phyloP scores from a whole-genome alignment of 139 green algal species.

The Tetraselmis chui region DNA sequence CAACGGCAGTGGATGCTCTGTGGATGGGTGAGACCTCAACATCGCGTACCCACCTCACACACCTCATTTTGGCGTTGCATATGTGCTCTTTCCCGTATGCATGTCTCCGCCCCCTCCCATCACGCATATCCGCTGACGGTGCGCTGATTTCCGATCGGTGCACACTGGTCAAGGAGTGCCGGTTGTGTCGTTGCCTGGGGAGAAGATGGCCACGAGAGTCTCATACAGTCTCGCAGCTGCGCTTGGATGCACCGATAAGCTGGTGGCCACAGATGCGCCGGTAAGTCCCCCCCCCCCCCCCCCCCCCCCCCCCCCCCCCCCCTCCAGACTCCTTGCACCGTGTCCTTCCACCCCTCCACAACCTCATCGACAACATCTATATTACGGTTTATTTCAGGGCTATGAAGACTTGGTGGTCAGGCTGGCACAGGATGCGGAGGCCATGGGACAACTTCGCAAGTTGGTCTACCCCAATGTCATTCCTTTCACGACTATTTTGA shows the following conservation, averaged over 20 bases:
- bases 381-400: background rate
- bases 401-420: background rate
- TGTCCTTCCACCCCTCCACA: background rate
- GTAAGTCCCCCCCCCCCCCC: background rate
- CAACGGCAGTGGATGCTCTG: background rate
- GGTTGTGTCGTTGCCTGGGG: background rate
- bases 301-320: no score
- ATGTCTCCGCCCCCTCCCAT: no score
- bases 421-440: background rate
- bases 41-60: background rate
- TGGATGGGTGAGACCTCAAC: background rate
- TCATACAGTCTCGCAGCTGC: background rate
- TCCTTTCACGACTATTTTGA: no score
- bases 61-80: background rate
- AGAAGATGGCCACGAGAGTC: slow-evolving; percentile 1
- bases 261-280: background rate
- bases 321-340: background rate
- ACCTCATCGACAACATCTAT: background rate
- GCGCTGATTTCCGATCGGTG: no score
- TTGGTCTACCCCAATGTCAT: background rate
- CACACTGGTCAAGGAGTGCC: no score
- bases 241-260: background rate
- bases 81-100: no score
- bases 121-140: no score
- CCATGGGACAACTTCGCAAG: background rate